Evolutionary conservation across 306 rosid genomes (phyloP), one percentile per base, ranked within the genome.

Genomic region (Trifolium subterraneum): DNA sequence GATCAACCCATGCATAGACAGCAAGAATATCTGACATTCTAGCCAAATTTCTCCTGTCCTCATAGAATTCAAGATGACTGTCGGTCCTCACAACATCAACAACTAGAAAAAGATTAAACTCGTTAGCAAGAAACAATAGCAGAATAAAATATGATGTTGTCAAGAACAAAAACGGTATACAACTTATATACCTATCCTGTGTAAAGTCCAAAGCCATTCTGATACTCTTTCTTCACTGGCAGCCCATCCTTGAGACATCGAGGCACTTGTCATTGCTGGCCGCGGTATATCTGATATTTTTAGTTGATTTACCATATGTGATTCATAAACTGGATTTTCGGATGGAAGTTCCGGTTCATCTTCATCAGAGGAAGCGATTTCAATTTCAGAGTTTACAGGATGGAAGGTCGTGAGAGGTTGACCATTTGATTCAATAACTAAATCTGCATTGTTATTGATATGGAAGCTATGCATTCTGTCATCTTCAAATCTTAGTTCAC

Each of bases 11-110:
- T 22, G 98, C 98, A 81, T 90, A 91, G 74, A 91, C 97, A 75
- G 98, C 98, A 75, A 93, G 97, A 78, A 93, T 93, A 83, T 93
- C 98, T 29, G 98, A 93, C 98, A 93, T 93, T 86, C 98, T 90
- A 68, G 98, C 98, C 76, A 93, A 78, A 80, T 93, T 93, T 82
- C 84, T 90, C 1, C 85, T 73, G 80, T 93, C 92, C 87, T 88
- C 96, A 0, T 86, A 93, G 84, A 93, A 93, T 72, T 93, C 92
- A 75, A 93, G 97, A 82, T 93, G 97, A 83, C 89, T 86, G 80
- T 93, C 98, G 6, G 98, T 93, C 80, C 98, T 88, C 68, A 93
- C 98, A 69, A 93, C 98, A 68, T 93, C 98, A 84, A 93, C 98
- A 78, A 86, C 97, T 93, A 87, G 73, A 73, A 76, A 76, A 71